Evolutionary conservation across 768 basidiomycete species (phyloP).

Genomic region (Crucibulum laeve): DNA sequence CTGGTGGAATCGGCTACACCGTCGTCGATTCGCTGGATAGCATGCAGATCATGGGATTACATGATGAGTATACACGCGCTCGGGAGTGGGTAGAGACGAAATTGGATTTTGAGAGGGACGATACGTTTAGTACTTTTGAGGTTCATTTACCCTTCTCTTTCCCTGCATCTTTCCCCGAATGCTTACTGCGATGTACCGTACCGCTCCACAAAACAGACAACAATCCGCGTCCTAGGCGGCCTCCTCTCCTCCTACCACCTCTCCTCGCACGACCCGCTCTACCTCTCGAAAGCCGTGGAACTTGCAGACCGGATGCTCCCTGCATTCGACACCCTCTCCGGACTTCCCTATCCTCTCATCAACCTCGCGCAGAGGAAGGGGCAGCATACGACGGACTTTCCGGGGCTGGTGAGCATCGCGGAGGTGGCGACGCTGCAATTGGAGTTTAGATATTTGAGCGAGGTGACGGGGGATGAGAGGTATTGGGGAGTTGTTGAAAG

Average conservation of each 20-base stretch:
- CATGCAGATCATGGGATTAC: slow-evolving; percentile 80
- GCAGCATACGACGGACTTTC: slow-evolving; percentile 53
- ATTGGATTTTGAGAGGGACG: slow-evolving; percentile 75
- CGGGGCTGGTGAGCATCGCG: slow-evolving; percentile 68
- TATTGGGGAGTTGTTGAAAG: slow-evolving; percentile 87
- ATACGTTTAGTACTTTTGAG: slow-evolving; percentile 86
- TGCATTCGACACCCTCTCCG: slow-evolving; percentile 76
- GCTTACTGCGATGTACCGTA: neutral
- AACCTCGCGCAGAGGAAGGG: slow-evolving; percentile 67
- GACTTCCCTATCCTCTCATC: slow-evolving; percentile 76
- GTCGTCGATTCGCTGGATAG: slow-evolving; percentile 87
- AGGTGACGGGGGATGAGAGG: slow-evolving; percentile 67
- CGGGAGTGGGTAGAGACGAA: slow-evolving; percentile 69
- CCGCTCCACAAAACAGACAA: slow-evolving; percentile 50
- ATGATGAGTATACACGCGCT: slow-evolving; percentile 74
- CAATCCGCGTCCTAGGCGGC: slow-evolving; percentile 89
- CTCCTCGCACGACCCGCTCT: slow-evolving; percentile 61
- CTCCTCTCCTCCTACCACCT: slow-evolving; percentile 84
- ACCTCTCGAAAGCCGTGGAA: slow-evolving; percentile 73
- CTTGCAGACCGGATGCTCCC: slow-evolving; percentile 84
- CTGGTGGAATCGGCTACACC: slow-evolving; percentile 85
- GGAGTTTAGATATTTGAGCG: slow-evolving; percentile 84
- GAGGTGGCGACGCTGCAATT: slow-evolving; percentile 89
- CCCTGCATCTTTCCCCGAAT: neutral
- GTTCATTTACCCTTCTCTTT: slow-evolving; percentile 34